Percentiles rank a stretch among this genome's conserved stretches.
These are phyloP conservation scores for Suillus bovinus DNA, from an alignment of 768 basidiomycete species.

Conservation along the genomic window DNA sequence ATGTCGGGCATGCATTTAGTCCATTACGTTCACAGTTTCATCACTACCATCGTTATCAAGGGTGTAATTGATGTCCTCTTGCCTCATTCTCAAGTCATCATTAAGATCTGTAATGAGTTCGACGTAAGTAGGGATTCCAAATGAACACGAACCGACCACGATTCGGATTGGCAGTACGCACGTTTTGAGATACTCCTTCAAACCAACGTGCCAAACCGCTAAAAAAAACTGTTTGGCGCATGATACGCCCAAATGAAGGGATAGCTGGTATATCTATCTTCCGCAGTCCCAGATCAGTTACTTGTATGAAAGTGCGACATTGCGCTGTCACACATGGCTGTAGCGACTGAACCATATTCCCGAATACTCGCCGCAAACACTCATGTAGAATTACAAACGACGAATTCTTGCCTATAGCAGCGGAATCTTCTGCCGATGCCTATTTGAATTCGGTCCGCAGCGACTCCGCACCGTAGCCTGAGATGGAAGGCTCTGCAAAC, in stretches of 20 bases:
- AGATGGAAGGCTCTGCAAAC: background rate
- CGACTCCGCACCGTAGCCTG: background rate
- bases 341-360: conserved; percentile 1
- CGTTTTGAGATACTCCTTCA: background rate
- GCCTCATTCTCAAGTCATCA: background rate
- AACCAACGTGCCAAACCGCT: background rate
- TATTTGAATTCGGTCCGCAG: conserved; percentile 1
- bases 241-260: background rate
- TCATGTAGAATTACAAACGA: background rate
- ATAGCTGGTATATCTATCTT: background rate
- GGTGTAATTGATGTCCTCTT: conserved; percentile 7
- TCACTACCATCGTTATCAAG: conserved; percentile 36
- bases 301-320: background rate
- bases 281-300: background rate
- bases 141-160: background rate
- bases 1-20: conserved; percentile 77
- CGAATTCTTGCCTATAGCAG: background rate
- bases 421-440: background rate
- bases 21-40: conserved; percentile 58
- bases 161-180: background rate
- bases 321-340: background rate
- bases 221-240: background rate
- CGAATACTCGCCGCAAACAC: background rate
- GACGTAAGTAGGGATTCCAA: background rate
- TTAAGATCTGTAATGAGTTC: background rate